Conservation (phyloP, 2,329 filamentous ascomycete species). For the Didymella keratinophila region DNA sequence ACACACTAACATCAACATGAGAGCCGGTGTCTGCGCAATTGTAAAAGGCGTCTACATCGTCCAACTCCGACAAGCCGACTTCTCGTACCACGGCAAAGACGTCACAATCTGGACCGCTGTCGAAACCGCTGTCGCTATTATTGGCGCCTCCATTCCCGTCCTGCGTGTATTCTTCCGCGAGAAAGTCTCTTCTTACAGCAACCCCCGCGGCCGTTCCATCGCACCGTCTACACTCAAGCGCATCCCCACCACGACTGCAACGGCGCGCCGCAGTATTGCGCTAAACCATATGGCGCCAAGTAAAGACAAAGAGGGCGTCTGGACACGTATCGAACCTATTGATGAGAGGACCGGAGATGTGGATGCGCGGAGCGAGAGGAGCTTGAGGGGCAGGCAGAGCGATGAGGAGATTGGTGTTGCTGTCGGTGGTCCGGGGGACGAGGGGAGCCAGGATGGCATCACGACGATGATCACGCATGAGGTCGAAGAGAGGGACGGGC, state of each 20-base stretch:
- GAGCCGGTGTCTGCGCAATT: conserved; percentile 39
- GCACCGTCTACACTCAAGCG: conserved; percentile 4
- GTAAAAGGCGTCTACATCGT: conserved; percentile 38
- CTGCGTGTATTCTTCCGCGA: conserved; percentile 45
- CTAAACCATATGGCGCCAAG: not conserved
- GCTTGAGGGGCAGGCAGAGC: not conserved
- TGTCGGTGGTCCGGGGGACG: not conserved
- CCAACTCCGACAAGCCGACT: conserved; percentile 35
- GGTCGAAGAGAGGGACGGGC: not conserved
- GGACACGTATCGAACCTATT: conserved; percentile 16
- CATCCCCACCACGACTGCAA: not conserved
- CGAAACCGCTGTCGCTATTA: conserved; percentile 41
- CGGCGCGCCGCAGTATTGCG: conserved; percentile 8
- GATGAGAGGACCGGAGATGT: conserved; percentile 2
- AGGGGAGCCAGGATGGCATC: not conserved
- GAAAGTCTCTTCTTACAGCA: conserved; percentile 23
- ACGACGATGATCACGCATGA: conserved; percentile 8
- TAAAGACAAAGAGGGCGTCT: conserved; percentile 12
- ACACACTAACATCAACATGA: conserved; percentile 1
- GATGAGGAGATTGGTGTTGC: conserved; percentile 12
- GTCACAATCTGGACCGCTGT: conserved; percentile 42
- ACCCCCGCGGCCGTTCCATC: conserved; percentile 6
- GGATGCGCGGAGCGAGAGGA: not conserved
- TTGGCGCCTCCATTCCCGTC: conserved; percentile 41
- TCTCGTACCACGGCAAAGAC: conserved; percentile 42